Evolutionary conservation across 148 eudicot genomes (phyloP).

Genomic region (Camellia japonica): DNA sequence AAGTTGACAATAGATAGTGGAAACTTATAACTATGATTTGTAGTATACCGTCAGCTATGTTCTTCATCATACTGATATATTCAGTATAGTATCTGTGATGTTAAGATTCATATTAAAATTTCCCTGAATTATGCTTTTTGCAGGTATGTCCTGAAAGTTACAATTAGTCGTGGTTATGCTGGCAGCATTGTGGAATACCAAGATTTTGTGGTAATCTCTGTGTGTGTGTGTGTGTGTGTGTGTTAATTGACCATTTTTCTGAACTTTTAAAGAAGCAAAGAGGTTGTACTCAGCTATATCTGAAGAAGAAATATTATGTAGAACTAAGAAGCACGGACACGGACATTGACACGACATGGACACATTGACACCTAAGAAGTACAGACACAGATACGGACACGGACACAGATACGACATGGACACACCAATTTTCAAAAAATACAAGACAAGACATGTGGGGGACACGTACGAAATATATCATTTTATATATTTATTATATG

Average conservation of each 20-base stretch:
- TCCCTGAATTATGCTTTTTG: slow-evolving; percentile 16
- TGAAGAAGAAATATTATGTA: not conserved
- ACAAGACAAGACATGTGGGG: too few relatives aligned
- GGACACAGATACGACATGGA: too few relatives aligned
- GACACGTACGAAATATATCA: too few relatives aligned
- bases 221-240: not conserved
- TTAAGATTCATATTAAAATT: not conserved
- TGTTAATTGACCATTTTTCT: not conserved
- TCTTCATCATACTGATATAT: not conserved
- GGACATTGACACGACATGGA: too few relatives aligned
- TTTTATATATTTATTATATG: too few relatives aligned
- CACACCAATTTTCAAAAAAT: too few relatives aligned
- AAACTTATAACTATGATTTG: not conserved
- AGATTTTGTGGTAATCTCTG: slow-evolving; percentile 17
- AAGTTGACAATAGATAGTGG: not conserved
- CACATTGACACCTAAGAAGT: too few relatives aligned
- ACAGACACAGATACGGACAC: too few relatives aligned
- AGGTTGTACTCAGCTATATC: not conserved
- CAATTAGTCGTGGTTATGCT: slow-evolving; percentile 89
- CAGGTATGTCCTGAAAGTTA: slow-evolving; percentile 95
- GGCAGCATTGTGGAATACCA: slow-evolving; percentile 69
- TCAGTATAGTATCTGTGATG: not conserved
- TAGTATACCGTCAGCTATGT: not conserved
- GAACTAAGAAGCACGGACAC: too few relatives aligned
- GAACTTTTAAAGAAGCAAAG: not conserved